Evolutionary conservation across 495 filamentous ascomycete genomes (phyloP), one percentile per base, ranked within the genome.

Genomic region (Aspergillus taichungensis): DNA sequence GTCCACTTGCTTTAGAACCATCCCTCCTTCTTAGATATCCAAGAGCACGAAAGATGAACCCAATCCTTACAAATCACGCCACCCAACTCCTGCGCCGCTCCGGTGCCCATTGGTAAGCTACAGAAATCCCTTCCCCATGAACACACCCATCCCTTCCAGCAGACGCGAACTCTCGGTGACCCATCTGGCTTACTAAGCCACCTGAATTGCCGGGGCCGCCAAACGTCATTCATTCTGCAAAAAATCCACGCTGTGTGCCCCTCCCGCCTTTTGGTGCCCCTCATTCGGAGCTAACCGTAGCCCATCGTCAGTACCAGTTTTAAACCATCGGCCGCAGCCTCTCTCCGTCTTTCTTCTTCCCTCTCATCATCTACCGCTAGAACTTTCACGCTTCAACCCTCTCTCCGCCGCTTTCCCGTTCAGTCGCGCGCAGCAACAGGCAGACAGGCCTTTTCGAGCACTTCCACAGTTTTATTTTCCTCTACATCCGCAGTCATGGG

Each of bases 401-500:
- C 54, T 45, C 56, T 57, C 54, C 60, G 53, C 36, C 49, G 46
- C 49, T 57, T 45, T 49, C 18, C 18, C 2, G 18, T 24, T 24
- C 18, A 24, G 18, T 24, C 18, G 18, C 18, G 18, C 18, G 18
- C 18, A 24, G 18, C 18, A 24, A 24, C 18, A 24, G 18, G 18
- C 18, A 24, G 49, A 49, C 57, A 62, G 28, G 30, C 59, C 13
- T 69, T 69, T 40, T 61, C 66, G 35, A 46, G 49, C 3, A 61
- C 66, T 36, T 58, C 63, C 13, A 42, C 61, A 45, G 34, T 55
- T 13, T 48, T 46, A 42, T 80, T 83, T 52, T 59, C 66, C 24
- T 57, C 57, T 30, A 76, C 78, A 39, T 59, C 67, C 42, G 51
- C 57, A 55, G 79, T 73, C 54, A 75, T 80, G 70, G 75, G 63